These are phyloP conservation scores for Vicia faba DNA, from an alignment of 306 rosid species.

Conservation along the genomic window DNA sequence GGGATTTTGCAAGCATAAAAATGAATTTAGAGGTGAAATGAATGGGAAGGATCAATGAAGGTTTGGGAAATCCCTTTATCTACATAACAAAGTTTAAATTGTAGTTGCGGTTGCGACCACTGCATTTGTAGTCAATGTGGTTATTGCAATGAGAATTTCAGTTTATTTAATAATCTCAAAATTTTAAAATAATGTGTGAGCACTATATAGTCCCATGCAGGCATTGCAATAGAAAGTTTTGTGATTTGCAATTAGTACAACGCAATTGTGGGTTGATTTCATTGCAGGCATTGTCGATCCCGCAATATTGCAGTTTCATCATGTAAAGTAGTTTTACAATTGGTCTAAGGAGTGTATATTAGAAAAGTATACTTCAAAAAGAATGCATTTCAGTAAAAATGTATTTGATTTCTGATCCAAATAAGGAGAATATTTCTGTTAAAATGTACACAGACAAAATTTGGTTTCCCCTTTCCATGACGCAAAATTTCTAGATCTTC, in stretches of 20 bases:
- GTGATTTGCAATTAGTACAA: background rate
- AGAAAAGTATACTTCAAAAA: too few relatives aligned
- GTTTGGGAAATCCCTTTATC: conserved; percentile 2
- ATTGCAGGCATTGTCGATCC: background rate
- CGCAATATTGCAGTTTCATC: background rate
- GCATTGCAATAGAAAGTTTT: background rate
- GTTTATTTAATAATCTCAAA: too few relatives aligned
- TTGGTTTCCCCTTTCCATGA: too few relatives aligned
- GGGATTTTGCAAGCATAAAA: background rate
- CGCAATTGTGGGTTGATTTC: background rate
- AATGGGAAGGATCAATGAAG: background rate
- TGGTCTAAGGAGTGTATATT: too few relatives aligned
- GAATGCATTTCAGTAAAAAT: too few relatives aligned
- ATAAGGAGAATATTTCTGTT: too few relatives aligned
- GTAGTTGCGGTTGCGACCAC: background rate
- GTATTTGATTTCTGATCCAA: too few relatives aligned
- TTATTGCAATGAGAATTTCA: background rate
- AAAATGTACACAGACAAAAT: too few relatives aligned
- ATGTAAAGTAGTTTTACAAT: too few relatives aligned
- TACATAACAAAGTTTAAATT: background rate
- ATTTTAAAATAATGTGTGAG: too few relatives aligned
- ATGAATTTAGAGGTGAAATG: background rate
- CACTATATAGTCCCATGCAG: background rate
- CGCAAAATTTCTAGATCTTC: background rate
- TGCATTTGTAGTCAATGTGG: background rate